phyloP scores from a whole-genome alignment of 345 rosid species.

The Geranium brycei region DNA sequence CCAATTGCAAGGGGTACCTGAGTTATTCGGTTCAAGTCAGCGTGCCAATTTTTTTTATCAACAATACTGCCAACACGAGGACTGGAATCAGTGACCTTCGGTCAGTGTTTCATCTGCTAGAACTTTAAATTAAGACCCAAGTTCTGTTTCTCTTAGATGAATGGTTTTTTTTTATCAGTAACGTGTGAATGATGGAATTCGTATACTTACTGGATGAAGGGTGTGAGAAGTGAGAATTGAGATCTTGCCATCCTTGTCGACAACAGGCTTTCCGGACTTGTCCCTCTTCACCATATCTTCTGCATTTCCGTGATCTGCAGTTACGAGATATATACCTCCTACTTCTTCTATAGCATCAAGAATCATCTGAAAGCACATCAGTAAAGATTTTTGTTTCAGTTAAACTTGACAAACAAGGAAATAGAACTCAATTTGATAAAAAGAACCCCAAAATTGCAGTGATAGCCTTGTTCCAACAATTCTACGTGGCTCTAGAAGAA shows the following conservation, averaged over 20 bases:
- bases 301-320: conserved; percentile 99
- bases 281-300: conserved; percentile 97
- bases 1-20: conserved; percentile 93
- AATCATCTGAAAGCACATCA: conserved; percentile 45
- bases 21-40: no score
- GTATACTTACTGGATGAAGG: conserved; percentile 63
- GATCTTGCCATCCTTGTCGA: conserved; percentile 56
- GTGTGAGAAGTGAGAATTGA: conserved; percentile 96
- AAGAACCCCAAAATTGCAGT: no score
- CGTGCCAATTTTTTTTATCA: no score
- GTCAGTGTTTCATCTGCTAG: no score
- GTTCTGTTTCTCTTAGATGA: no score
- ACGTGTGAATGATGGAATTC: not conserved
- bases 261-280: conserved; percentile 58
- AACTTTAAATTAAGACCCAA: no score
- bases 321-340: conserved; percentile 78
- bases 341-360: conserved; percentile 73
- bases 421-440: not conserved
- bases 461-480: no score
- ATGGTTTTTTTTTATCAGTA: not conserved
- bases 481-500: no score
- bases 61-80: no score
- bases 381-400: conserved; percentile 5
- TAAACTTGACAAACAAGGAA: not conserved
- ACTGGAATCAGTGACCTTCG: no score